Evolutionary conservation across 176 grass and related monocot genomes (phyloP).

Genomic region (Pharus latifolius): DNA sequence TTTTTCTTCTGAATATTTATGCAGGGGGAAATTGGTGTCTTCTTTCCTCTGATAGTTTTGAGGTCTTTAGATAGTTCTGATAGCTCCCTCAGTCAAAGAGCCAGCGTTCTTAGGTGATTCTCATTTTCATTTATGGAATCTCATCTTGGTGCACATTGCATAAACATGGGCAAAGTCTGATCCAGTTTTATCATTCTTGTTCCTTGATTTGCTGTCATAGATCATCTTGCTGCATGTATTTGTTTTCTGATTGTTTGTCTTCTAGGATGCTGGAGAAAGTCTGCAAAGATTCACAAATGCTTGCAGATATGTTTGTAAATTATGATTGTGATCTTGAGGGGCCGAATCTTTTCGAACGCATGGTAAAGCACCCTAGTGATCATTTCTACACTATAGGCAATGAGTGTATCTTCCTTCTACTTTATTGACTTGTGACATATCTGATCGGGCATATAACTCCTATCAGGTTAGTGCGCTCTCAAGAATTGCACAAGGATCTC

Average conservation of each 20-base stretch:
- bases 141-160: neutral
- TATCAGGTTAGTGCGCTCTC: slow-evolving; percentile 90
- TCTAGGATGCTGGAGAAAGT: slow-evolving; percentile 97
- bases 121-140: slow-evolving; percentile 1
- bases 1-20: slow-evolving; percentile 9
- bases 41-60: slow-evolving; percentile 96
- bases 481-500: slow-evolving; percentile 78
- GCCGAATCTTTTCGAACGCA: slow-evolving; percentile 93
- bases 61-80: slow-evolving; percentile 92
- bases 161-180: neutral
- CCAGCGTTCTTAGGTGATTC: slow-evolving; percentile 85
- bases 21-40: slow-evolving; percentile 99
- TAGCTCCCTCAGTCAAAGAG: slow-evolving; percentile 59
- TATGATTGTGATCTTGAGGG: slow-evolving; percentile 99
- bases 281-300: slow-evolving; percentile 98
- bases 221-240: neutral
- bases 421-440: slow-evolving; percentile 3
- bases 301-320: slow-evolving; percentile 98
- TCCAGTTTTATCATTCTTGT: neutral
- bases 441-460: slow-evolving; percentile 10
- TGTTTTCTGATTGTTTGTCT: slow-evolving; percentile 24
- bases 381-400: neutral
- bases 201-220: slow-evolving; percentile 13
- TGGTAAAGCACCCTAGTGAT: slow-evolving; percentile 31
- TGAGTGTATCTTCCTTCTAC: neutral